Percentiles rank a stretch among this genome's conserved stretches.
phyloP scores from a whole-genome alignment of 148 eudicot genomes.

The Pharnaceum exiguum region DNA sequence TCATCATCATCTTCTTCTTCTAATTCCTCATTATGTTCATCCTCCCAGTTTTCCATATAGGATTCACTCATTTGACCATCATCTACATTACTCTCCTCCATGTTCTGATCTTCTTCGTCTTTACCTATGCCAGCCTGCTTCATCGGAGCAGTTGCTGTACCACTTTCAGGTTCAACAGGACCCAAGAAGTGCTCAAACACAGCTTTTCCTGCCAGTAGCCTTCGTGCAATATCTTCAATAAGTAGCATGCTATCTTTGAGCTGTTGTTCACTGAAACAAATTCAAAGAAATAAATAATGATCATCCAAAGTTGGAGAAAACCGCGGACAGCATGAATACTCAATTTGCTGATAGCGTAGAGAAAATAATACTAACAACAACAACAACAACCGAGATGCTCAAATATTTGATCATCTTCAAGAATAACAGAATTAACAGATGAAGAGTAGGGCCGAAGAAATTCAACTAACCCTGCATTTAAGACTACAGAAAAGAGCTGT shows the following conservation, averaged over 20 bases:
- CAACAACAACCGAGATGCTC: too few species aligned
- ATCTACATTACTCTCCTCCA: conserved; percentile 4
- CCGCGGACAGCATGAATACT: too few species aligned
- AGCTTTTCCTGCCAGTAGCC: conserved; percentile 8
- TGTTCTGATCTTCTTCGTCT: background rate
- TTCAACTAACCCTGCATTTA: conserved; percentile 29
- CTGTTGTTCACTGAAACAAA: conserved; percentile 20
- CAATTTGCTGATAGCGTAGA: too few species aligned
- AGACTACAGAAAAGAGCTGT: conserved; percentile 17
- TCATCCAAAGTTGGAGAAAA: too few species aligned
- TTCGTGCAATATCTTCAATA: conserved; percentile 14
- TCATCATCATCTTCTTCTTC: too few species aligned
- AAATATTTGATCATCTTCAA: too few species aligned
- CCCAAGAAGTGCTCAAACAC: conserved; percentile 20
- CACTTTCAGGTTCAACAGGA: conserved; percentile 2
- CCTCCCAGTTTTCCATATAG: too few species aligned
- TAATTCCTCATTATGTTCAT: too few species aligned
- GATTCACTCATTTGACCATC: too few species aligned
- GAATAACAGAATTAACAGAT: too few species aligned
- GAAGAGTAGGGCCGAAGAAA: too few species aligned
- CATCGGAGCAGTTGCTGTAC: background rate
- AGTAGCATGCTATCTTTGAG: conserved; percentile 18
- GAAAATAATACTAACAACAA: too few species aligned
- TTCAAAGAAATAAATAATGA: background rate
- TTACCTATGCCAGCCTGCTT: background rate